phyloP scores from a whole-genome alignment of 2,329 filamentous ascomycete species.

The Fusarium sp. region DNA sequence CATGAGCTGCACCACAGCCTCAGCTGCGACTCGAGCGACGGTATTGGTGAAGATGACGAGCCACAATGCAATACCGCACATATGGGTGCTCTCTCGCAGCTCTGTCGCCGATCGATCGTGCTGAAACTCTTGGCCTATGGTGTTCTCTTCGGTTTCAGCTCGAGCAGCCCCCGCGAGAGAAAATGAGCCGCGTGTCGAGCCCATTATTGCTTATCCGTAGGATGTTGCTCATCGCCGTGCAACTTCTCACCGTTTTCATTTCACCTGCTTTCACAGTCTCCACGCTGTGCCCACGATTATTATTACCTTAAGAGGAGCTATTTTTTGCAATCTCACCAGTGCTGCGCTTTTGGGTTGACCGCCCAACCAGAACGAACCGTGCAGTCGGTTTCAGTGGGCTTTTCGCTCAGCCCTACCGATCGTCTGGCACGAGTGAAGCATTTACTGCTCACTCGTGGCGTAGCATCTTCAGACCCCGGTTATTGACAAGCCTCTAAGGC shows the following conservation, averaged over 20 bases:
- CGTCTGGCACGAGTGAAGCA: conserved; percentile 27
- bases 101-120: conserved; percentile 30
- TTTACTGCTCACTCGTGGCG: conserved; percentile 40
- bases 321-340: conserved; percentile 25
- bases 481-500: conserved; percentile 33
- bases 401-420: conserved; percentile 41
- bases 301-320: conserved; percentile 26
- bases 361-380: conserved; percentile 27
- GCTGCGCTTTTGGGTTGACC: conserved; percentile 12
- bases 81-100: conserved; percentile 19
- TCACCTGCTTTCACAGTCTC: conserved; percentile 7
- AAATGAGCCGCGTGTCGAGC: conserved; percentile 9
- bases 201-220: conserved; percentile 19
- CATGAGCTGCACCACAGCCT: conserved; percentile 15
- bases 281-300: conserved; percentile 30
- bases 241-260: conserved; percentile 22
- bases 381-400: conserved; percentile 31
- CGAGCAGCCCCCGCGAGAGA: conserved; percentile 3
- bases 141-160: conserved; percentile 24
- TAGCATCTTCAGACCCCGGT: conserved; percentile 38
- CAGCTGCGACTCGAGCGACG: conserved; percentile 1
- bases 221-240: background rate
- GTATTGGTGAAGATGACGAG: conserved; percentile 12
- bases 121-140: conserved; percentile 19
- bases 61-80: conserved; percentile 14